Conservation (phyloP, 2,329 filamentous ascomycete genomes). For the Graphilbum sp. region DNA sequence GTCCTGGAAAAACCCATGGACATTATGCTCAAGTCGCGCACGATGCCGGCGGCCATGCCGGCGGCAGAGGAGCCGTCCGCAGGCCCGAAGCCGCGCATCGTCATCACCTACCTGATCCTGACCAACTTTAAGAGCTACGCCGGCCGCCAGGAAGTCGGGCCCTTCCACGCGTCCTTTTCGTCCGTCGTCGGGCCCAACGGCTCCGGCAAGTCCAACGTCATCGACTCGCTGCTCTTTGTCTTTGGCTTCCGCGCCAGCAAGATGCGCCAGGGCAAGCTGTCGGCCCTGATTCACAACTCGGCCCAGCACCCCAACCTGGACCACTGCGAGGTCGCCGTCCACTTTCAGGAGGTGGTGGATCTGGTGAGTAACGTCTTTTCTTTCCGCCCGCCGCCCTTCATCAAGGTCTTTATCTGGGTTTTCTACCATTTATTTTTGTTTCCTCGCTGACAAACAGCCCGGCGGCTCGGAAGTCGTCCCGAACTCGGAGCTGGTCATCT, state of each 20-base stretch:
- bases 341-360: slow-evolving; percentile 92
- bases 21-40: slow-evolving; percentile 76
- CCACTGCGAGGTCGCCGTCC: slow-evolving; percentile 87
- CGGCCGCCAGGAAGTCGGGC: slow-evolving; percentile 83
- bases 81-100: slow-evolving; percentile 72
- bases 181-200: slow-evolving; percentile 96
- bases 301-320: slow-evolving; percentile 72
- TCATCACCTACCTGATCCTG: slow-evolving; percentile 81
- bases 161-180: slow-evolving; percentile 93
- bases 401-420: too few relatives aligned
- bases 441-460: too few relatives aligned
- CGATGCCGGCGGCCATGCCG: slow-evolving; percentile 44
- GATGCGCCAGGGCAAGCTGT: slow-evolving; percentile 98
- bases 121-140: slow-evolving; percentile 99
- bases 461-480: slow-evolving; percentile 60
- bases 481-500: slow-evolving; percentile 73
- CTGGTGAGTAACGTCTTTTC: slow-evolving; percentile 30
- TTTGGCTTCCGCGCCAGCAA: slow-evolving; percentile 98
- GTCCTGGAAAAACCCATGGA: slow-evolving; percentile 83
- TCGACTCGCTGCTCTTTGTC: slow-evolving; percentile 95
- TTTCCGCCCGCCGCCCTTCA: too few relatives aligned
- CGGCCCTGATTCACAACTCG: slow-evolving; percentile 93
- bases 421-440: too few relatives aligned
- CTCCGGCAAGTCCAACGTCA: slow-evolving; percentile 97
- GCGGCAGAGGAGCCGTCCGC: slow-evolving; percentile 53